These are phyloP conservation scores for Podospora pseudocomata DNA, from an alignment of 495 filamentous ascomycete genomes.

Conservation along the genomic window DNA sequence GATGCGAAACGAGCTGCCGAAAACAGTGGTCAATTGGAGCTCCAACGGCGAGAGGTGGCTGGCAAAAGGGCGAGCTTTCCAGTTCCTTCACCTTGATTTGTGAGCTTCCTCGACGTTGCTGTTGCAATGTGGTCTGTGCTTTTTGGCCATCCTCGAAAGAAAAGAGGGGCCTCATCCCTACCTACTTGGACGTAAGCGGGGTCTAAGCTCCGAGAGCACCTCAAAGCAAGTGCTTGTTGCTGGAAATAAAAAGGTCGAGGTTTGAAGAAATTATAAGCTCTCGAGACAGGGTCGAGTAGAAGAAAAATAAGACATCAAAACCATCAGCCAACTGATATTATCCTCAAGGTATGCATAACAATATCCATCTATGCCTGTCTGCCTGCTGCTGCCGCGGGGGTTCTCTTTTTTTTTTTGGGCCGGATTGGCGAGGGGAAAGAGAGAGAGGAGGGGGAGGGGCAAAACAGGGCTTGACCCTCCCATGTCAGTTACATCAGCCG, in stretches of 20 bases:
- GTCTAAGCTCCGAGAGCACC: neutral
- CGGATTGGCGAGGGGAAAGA: constrained; percentile 7
- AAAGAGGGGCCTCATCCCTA: neutral
- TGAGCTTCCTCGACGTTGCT: neutral
- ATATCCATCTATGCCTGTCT: neutral
- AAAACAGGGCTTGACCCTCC: constrained; percentile 39
- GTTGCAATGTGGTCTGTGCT: neutral
- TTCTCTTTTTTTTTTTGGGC: constrained; percentile 10
- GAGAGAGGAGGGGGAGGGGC: constrained; percentile 26
- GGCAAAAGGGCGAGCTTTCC: neutral
- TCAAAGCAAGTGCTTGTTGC: neutral
- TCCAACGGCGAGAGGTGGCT: neutral
- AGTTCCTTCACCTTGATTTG: neutral
- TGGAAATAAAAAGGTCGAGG: neutral
- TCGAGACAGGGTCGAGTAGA: neutral
- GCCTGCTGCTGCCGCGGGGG: constrained; percentile 8
- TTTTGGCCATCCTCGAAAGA: neutral
- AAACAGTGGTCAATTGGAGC: neutral
- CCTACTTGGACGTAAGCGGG: neutral
- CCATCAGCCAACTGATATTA: neutral
- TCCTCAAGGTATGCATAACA: neutral
- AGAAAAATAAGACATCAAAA: neutral
- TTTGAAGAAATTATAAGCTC: too few species aligned
- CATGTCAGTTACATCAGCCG: constrained; percentile 29
- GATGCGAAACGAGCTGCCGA: neutral